These are phyloP conservation scores for Clonostachys rosea DNA, from an alignment of 2,329 filamentous ascomycete species.

Conservation along the genomic window DNA sequence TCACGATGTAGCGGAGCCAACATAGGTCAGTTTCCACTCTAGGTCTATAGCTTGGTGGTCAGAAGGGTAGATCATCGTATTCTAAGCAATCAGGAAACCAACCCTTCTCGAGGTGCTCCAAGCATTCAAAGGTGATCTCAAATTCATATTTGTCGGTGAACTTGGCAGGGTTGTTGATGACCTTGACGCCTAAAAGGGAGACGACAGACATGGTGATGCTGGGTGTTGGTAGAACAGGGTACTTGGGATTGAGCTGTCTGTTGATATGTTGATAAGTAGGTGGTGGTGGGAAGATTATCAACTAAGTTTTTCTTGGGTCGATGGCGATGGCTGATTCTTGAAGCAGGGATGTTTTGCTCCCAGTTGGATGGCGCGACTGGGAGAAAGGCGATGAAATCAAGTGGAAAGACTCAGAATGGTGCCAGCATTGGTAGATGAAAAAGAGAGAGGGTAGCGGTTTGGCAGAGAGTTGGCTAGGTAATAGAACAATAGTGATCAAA, in stretches of 20 bases:
- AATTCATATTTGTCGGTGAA: constrained; percentile 94
- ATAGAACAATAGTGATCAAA: too few relatives aligned
- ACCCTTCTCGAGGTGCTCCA: constrained; percentile 93
- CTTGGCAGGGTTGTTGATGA: constrained; percentile 93
- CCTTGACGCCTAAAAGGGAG: constrained; percentile 89
- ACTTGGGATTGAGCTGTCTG: constrained; percentile 20
- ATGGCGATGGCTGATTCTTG: too few relatives aligned
- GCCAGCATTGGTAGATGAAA: too few relatives aligned
- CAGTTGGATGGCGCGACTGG: too few relatives aligned
- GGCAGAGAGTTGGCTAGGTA: too few relatives aligned
- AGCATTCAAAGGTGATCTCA: constrained; percentile 97
- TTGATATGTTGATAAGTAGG: constrained; percentile 1
- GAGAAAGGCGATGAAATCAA: too few relatives aligned
- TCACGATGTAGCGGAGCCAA: constrained; percentile 95
- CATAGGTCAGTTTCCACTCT: constrained; percentile 99
- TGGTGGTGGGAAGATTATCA: constrained; percentile 1
- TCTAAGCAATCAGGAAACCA: constrained; percentile 12
- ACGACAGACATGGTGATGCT: constrained; percentile 78
- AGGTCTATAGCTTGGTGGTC: constrained; percentile 60
- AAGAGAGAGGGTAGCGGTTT: too few relatives aligned
- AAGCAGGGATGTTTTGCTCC: too few relatives aligned
- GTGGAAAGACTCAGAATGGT: too few relatives aligned
- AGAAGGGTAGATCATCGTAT: constrained; percentile 8
- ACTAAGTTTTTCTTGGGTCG: too few relatives aligned
- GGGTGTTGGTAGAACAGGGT: neutral